Evolutionary conservation across 441 rosid genomes (phyloP).

Genomic region (Breynia disticha): DNA sequence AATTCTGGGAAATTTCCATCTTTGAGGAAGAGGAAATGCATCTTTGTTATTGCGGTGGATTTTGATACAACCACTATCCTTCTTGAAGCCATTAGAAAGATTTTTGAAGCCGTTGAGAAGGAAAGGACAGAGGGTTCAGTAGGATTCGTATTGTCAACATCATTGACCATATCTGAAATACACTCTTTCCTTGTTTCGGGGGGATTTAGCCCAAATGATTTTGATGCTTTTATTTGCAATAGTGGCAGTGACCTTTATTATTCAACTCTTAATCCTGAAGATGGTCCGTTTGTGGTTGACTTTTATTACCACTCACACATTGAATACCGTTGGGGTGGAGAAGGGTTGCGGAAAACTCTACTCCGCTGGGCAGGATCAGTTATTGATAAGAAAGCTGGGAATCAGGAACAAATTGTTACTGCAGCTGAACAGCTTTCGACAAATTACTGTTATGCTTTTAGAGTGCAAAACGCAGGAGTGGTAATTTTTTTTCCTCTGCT

Average conservation of each 20-base stretch:
- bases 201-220: constrained; percentile 53
- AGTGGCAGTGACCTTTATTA: constrained; percentile 90
- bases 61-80: constrained; percentile 31
- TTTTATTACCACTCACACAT: constrained; percentile 73
- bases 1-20: constrained; percentile 38
- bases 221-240: constrained; percentile 83
- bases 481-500: constrained; percentile 11
- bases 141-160: constrained; percentile 75
- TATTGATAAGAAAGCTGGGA: constrained; percentile 29
- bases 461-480: constrained; percentile 16
- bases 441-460: constrained; percentile 22
- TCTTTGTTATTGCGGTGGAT: constrained; percentile 78
- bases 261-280: constrained; percentile 53
- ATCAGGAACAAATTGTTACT: constrained; percentile 26
- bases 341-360: constrained; percentile 61
- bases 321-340: constrained; percentile 87
- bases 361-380: constrained; percentile 63
- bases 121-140: constrained; percentile 36
- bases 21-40: constrained; percentile 51
- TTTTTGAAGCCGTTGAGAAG: constrained; percentile 43
- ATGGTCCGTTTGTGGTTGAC: constrained; percentile 47
- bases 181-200: constrained; percentile 49
- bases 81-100: constrained; percentile 30
- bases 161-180: constrained; percentile 68
- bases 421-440: constrained; percentile 25